A percentile compares a stretch with the other conserved stretches of the same genome.
These are phyloP conservation scores for Pseudocercospora vitis DNA, from an alignment of 2,329 filamentous ascomycete species.

Conservation along the genomic window DNA sequence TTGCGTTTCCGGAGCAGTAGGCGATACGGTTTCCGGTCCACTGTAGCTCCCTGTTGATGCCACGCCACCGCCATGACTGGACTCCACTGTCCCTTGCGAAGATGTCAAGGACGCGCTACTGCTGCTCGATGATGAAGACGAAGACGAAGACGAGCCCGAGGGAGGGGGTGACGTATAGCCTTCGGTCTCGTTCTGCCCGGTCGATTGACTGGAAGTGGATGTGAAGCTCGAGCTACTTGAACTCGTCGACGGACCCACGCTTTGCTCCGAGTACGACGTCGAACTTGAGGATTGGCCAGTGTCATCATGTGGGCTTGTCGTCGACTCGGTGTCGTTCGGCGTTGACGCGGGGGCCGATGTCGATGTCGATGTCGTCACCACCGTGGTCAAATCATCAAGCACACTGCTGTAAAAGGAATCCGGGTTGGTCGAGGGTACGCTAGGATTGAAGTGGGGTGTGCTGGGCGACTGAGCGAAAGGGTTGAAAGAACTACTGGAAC, in stretches of 20 bases:
- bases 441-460: conserved; percentile 6
- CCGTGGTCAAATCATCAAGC: not conserved
- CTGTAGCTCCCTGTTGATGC: not conserved
- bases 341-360: too few species aligned
- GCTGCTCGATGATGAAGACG: not conserved
- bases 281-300: not conserved
- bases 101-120: too few species aligned
- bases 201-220: conserved; percentile 2
- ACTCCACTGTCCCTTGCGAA: not conserved
- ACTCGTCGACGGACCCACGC: not conserved
- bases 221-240: not conserved
- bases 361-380: conserved; percentile 14
- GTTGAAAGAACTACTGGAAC: not conserved
- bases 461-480: conserved; percentile 9
- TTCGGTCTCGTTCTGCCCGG: not conserved
- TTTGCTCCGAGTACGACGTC: not conserved
- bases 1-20: too few species aligned
- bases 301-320: not conserved
- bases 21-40: not conserved
- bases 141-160: not conserved
- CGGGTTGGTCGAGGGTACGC: not conserved
- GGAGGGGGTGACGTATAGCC: not conserved
- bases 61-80: not conserved
- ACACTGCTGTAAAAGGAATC: conserved; percentile 1
- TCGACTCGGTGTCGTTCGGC: not conserved